Conservation (phyloP, 2,329 filamentous ascomycete genomes). For the Aschersonia sp. region DNA sequence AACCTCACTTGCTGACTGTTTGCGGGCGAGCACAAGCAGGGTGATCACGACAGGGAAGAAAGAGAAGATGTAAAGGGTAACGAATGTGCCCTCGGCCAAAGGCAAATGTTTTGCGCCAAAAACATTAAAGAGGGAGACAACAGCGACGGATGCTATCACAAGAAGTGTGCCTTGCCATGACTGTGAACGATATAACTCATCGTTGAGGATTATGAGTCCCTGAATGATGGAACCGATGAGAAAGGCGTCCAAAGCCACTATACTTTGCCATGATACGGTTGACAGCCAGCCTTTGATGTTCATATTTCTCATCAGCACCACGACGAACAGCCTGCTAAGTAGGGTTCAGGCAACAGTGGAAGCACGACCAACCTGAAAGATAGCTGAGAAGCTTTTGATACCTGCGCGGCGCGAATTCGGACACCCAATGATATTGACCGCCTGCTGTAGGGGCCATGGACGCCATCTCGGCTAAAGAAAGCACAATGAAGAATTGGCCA, state of each 20-base stretch:
- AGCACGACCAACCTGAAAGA: slow-evolving; percentile 5
- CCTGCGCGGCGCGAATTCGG: slow-evolving; percentile 31
- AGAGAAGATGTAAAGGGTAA: slow-evolving; percentile 6
- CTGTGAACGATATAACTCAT: slow-evolving; percentile 1
- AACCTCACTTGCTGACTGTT: slow-evolving; percentile 4
- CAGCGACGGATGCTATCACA: slow-evolving; percentile 4
- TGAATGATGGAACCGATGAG: slow-evolving; percentile 30
- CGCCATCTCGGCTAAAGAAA: slow-evolving; percentile 34
- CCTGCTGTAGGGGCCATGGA: slow-evolving; percentile 42
- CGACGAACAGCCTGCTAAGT: not conserved
- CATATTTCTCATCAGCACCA: too few relatives aligned
- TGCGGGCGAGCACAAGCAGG: slow-evolving; percentile 3
- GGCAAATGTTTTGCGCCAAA: slow-evolving; percentile 5
- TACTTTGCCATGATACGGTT: slow-evolving; percentile 25
- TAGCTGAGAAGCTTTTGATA: slow-evolving; percentile 41
- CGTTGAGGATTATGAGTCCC: slow-evolving; percentile 22
- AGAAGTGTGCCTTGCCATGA: slow-evolving; percentile 4
- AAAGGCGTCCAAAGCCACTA: slow-evolving; percentile 24
- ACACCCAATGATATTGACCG: slow-evolving; percentile 46
- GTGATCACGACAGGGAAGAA: slow-evolving; percentile 7
- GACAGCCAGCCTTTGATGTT: slow-evolving; percentile 25
- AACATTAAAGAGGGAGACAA: slow-evolving; percentile 4
- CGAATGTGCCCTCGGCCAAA: slow-evolving; percentile 5
- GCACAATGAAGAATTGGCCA: slow-evolving; percentile 18
- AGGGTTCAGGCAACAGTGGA: not conserved